Conservation (phyloP, 1,284 basidiomycete genomes). For the Boletus mariae region DNA sequence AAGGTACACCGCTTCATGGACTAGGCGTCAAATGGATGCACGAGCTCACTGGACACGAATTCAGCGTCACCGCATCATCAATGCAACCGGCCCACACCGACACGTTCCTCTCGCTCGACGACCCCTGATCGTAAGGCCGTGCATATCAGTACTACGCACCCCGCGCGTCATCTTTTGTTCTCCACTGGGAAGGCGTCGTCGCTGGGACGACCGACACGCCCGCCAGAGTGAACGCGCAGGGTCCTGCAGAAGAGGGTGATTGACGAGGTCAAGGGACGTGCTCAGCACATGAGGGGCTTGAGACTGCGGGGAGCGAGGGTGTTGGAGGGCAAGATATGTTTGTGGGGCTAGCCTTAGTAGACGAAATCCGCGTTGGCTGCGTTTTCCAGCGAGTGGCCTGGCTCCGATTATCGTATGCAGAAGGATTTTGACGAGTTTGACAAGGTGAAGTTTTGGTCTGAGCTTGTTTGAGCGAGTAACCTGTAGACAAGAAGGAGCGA, state of each 20-base stretch:
- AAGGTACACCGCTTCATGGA: too few relatives aligned
- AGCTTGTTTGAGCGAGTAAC: neutral
- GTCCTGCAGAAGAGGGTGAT: conserved; percentile 89
- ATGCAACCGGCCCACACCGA: conserved; percentile 98
- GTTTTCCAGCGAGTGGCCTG: conserved; percentile 38
- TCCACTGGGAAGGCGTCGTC: conserved; percentile 98
- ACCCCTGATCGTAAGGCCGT: too few relatives aligned
- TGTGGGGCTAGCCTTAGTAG: conserved; percentile 25
- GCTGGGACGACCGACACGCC: conserved; percentile 95
- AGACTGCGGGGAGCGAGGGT: conserved; percentile 61
- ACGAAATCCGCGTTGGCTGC: conserved; percentile 36
- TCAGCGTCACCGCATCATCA: conserved; percentile 83
- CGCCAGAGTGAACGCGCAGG: conserved; percentile 56
- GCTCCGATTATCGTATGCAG: too few relatives aligned
- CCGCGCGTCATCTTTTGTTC: conserved; percentile 91
- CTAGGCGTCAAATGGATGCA: conserved; percentile 31
- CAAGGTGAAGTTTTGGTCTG: conserved; percentile 49
- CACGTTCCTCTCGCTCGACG: conserved; percentile 81
- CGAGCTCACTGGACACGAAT: conserved; percentile 80
- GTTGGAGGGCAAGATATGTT: conserved; percentile 58
- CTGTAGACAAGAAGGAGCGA: too few relatives aligned
- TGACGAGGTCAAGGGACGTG: conserved; percentile 89
- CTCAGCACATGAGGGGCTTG: conserved; percentile 92
- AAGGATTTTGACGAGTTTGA: conserved; percentile 74
- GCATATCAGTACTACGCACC: conserved; percentile 98